Base-by-base conservation (phyloP, 495 filamentous ascomycete genomes). In the Neurospora tetraspora region DNA sequence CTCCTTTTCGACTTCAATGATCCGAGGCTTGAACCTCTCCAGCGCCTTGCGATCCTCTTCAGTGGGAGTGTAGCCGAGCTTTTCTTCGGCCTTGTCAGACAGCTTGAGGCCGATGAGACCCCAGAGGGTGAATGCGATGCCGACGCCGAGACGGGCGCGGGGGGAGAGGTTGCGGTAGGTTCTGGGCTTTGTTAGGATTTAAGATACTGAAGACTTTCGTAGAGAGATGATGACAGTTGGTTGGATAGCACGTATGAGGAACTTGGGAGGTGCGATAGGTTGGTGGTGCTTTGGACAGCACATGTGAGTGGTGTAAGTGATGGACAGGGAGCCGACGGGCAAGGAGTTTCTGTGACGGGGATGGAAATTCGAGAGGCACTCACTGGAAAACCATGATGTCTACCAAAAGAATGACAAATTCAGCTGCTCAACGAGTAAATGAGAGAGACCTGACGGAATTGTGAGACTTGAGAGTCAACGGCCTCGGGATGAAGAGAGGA, bases 121-220 rank as follows among this genome's bases (percentile, higher is more conserved):
- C 85, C 85, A 86, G 53, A 77, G 75, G 27, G 85, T 53, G 61
- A 86, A 72, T 69, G 80, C 81, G n/a, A 78, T 74, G 59, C 85
- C 84, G 69, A 85, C 74, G 61, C 77, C 80, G 37, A 82, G 69
- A 69, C 79, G 81, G 45, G 80, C 70, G 68, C 75, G 80, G 18
- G 80, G 76, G 12, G 81, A 77, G 27, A 86, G 81, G 71, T 79
- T 80, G 59, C 74, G 79, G 75, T 82, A 85, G 16, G 78, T 73
- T 74, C 53, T 61, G 40, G 14, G 39, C 11, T 39, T 39, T 39
- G 39, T 39, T 39, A 39, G 39, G 12, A 11, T 39, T 39, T 11
- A 39, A 39, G 8, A 39, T 10, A 11, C 10, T 39, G 8, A 11
- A 11, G 10, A 11, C 10, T 39, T 39, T 11, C 0, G 10, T 12